Conservation (phyloP, 2,329 filamentous ascomycete genomes). For the Mycosphaerella sp. region DNA sequence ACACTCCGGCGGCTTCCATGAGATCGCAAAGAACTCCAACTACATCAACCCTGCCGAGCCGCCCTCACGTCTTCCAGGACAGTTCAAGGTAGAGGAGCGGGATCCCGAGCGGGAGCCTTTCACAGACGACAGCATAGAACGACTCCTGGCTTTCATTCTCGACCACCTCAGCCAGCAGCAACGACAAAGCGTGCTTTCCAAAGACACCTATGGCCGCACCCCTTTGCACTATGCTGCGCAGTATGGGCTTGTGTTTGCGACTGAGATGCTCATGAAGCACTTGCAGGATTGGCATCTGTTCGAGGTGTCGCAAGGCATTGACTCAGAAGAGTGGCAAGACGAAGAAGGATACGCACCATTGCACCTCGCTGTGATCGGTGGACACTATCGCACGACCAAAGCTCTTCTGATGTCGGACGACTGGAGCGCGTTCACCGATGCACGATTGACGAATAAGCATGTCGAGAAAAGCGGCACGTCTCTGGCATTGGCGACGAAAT, state of each 20-base stretch:
- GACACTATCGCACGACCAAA: conserved; percentile 79
- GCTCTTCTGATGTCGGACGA: conserved; percentile 64
- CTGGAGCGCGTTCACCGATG: conserved; percentile 22
- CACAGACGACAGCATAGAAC: conserved; percentile 68
- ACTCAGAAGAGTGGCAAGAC: conserved; percentile 85
- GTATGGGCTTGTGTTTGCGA: conserved; percentile 88
- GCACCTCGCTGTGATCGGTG: conserved; percentile 86
- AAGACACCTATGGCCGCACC: conserved; percentile 73
- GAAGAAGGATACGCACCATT: conserved; percentile 84
- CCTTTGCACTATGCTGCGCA: conserved; percentile 92
- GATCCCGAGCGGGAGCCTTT: conserved; percentile 52
- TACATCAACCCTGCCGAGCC: conserved; percentile 76
- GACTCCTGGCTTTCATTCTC: conserved; percentile 58
- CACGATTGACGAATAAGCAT: conserved; percentile 59
- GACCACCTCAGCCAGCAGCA: conserved; percentile 64
- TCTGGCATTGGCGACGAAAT: conserved; percentile 78
- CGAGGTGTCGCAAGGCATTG: conserved; percentile 76
- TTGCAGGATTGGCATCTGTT: conserved; percentile 90
- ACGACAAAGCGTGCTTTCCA: conserved; percentile 58
- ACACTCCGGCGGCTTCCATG: conserved; percentile 24
- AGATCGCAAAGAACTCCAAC: conserved; percentile 52
- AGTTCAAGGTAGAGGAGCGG: conserved; percentile 61
- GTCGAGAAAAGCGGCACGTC: conserved; percentile 82
- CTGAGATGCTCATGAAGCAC: conserved; percentile 75
- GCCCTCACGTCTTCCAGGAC: conserved; percentile 56